A percentile compares a stretch with the other conserved stretches of the same genome.
Conservation (phyloP, 805 yeast species). For the Starmerella stellata region DNA sequence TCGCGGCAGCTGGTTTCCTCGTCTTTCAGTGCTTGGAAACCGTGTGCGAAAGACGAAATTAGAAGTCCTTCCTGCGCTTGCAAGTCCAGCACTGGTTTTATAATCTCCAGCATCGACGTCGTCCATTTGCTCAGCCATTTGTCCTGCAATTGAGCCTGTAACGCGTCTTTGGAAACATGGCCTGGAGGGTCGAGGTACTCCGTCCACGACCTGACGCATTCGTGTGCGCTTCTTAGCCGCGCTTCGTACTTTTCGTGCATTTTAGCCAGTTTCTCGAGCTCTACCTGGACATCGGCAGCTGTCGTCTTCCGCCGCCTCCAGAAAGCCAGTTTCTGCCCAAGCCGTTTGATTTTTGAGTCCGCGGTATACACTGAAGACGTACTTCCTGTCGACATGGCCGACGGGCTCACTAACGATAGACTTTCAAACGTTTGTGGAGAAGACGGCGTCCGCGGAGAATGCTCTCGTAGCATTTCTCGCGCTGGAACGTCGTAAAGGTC, state of each 20-base stretch:
- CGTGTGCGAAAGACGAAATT: constrained; percentile 8
- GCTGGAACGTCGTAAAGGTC: background rate
- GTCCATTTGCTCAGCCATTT: constrained; percentile 5
- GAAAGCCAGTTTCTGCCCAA: constrained; percentile 10
- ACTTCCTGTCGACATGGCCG: background rate
- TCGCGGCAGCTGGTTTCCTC: constrained; percentile 12
- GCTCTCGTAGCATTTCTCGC: background rate
- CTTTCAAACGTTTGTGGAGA: background rate
- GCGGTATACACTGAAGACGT: background rate
- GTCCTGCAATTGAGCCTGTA: constrained; percentile 7
- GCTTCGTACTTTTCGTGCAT: constrained; percentile 13
- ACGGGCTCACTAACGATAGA: background rate
- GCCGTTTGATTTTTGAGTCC: constrained; percentile 2
- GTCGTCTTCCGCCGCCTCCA: constrained; percentile 9
- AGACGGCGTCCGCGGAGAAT: background rate
- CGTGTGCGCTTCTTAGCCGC: constrained; percentile 6
- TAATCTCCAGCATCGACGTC: constrained; percentile 2
- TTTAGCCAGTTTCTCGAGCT: constrained; percentile 9
- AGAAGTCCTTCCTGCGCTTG: constrained; percentile 4
- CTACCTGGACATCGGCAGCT: constrained; percentile 12
- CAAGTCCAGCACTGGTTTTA: constrained; percentile 1
- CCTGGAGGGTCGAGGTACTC: constrained; percentile 4
- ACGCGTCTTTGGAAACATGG: background rate
- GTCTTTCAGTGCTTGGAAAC: constrained; percentile 11
- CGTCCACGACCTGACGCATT: constrained; percentile 14